Conservation (phyloP, 2,329 filamentous ascomycete genomes). For the Tolypocladium cylindrosporum region DNA sequence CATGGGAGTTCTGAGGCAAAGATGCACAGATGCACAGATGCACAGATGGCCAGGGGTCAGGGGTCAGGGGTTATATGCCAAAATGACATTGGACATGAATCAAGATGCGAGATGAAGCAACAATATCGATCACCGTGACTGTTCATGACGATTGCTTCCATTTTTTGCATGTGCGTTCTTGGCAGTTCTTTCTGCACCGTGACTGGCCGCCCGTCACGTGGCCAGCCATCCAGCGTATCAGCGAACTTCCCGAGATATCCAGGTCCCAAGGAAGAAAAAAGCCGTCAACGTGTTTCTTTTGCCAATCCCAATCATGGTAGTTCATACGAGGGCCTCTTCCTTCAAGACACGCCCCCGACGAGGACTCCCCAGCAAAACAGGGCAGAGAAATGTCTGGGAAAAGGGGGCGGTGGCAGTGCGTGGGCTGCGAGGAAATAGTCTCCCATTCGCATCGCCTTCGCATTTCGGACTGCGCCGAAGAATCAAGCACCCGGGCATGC, state of each 20-base stretch:
- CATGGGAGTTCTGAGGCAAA: neutral
- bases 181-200: neutral
- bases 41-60: neutral
- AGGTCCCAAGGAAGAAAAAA: neutral
- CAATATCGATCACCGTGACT: neutral
- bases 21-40: neutral
- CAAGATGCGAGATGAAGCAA: neutral
- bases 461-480: no score
- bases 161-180: neutral
- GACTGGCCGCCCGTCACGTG: neutral
- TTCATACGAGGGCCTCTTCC: no score
- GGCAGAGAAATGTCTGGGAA: no score
- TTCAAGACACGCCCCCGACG: no score
- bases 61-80: neutral
- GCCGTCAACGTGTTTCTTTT: neutral
- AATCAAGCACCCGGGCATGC: no score
- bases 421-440: no score
- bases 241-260: neutral
- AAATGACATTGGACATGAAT: neutral
- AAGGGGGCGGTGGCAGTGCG: no score
- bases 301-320: no score
- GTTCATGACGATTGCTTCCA: neutral
- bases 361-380: no score
- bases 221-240: neutral
- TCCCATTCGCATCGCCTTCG: no score